These are phyloP conservation scores for Mycena rosella DNA, from an alignment of 768 basidiomycete genomes.

Conservation along the genomic window DNA sequence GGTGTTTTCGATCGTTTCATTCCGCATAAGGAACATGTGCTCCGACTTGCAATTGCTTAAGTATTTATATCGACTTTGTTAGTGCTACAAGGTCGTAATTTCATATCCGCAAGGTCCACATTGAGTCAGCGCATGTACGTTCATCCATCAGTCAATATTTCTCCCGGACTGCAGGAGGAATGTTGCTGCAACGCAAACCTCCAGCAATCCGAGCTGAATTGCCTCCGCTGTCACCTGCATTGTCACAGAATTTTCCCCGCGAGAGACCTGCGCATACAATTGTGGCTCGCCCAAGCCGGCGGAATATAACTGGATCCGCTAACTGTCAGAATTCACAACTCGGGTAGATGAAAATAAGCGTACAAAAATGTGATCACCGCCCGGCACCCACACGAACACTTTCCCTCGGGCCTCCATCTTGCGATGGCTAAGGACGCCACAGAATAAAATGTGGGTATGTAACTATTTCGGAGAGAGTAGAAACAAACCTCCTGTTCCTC, in stretches of 20 bases:
- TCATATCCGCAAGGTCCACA: no score
- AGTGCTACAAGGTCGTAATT: no score
- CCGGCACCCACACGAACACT: slow-evolving; percentile 49
- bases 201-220: slow-evolving; percentile 53
- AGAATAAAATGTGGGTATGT: not conserved
- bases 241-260: slow-evolving; percentile 45
- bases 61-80: no score
- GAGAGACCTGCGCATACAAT: slow-evolving; percentile 47
- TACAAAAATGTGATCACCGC: slow-evolving; percentile 53
- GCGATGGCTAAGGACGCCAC: slow-evolving; percentile 44
- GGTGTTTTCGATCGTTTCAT: no score
- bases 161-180: slow-evolving; percentile 55
- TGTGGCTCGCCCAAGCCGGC: slow-evolving; percentile 37
- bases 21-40: no score
- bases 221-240: slow-evolving; percentile 57
- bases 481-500: slow-evolving; percentile 54
- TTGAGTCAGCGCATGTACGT: no score
- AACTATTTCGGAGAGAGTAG: not conserved
- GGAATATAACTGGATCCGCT: slow-evolving; percentile 47
- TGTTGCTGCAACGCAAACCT: slow-evolving; percentile 53
- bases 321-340: not conserved
- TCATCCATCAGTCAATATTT: slow-evolving; percentile 51
- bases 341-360: slow-evolving; percentile 20
- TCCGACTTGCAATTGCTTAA: no score
- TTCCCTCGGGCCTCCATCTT: slow-evolving; percentile 51